Conservation (phyloP, 805 yeast genomes). For the Candida boleticola region DNA sequence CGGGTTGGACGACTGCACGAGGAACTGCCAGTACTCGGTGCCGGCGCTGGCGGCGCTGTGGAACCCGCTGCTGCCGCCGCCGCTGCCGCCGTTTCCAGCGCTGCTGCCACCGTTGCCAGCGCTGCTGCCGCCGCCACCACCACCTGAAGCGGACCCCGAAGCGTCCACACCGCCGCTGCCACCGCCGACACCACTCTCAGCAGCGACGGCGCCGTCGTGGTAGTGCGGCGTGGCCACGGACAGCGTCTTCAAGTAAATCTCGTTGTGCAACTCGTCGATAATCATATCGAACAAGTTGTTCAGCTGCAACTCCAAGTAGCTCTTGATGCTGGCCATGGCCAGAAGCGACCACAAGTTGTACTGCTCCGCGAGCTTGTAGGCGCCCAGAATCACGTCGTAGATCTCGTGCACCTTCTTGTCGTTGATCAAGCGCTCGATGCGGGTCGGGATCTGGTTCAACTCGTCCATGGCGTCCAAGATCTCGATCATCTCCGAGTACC, state of each 20-base stretch:
- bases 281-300: slow-evolving; percentile 65
- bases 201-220: slow-evolving; percentile 9
- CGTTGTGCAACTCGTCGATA: slow-evolving; percentile 71
- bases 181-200: slow-evolving; percentile 10
- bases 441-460: slow-evolving; percentile 56
- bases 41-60: slow-evolving; percentile 1
- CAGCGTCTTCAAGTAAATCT: slow-evolving; percentile 54
- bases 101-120: not conserved
- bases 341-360: slow-evolving; percentile 58
- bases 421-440: slow-evolving; percentile 64
- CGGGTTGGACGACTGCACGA: slow-evolving; percentile 29
- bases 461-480: slow-evolving; percentile 65
- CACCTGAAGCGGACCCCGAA: not conserved
- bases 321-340: slow-evolving; percentile 49
- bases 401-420: slow-evolving; percentile 69
- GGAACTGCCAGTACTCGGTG: slow-evolving; percentile 18
- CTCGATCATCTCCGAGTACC: slow-evolving; percentile 67
- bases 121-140: not conserved
- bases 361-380: slow-evolving; percentile 44
- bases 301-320: slow-evolving; percentile 53
- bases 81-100: not conserved
- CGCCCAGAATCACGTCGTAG: slow-evolving; percentile 49
- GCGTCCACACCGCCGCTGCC: not conserved
- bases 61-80: not conserved
- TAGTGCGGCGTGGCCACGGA: not conserved